These are phyloP conservation scores for Aureobasidium namibiae DNA, from an alignment of 2,329 filamentous ascomycete genomes.

Conservation along the genomic window DNA sequence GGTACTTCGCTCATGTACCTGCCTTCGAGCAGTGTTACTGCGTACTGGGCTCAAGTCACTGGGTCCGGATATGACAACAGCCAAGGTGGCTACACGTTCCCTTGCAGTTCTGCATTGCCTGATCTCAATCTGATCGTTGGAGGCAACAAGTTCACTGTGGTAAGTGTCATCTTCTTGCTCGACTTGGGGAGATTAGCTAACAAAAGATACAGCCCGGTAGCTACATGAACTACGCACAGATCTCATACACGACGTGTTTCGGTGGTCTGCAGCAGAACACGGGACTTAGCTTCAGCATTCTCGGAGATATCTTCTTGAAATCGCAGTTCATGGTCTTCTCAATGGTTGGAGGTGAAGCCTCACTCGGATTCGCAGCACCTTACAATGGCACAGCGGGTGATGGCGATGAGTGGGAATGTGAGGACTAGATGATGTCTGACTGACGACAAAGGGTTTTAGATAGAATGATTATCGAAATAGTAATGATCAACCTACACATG, in stretches of 20 bases:
- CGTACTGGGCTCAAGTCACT: constrained; percentile 32
- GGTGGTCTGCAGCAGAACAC: constrained; percentile 53
- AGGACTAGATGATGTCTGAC: neutral
- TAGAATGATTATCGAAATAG: constrained; percentile 6
- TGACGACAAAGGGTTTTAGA: neutral
- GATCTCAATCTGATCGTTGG: constrained; percentile 45
- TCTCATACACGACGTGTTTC: constrained; percentile 50
- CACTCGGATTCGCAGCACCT: constrained; percentile 13
- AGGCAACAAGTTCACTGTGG: constrained; percentile 24
- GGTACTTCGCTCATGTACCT: constrained; percentile 57
- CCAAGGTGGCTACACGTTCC: constrained; percentile 35
- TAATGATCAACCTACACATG: neutral
- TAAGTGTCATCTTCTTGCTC: neutral
- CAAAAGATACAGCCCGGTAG: constrained; percentile 6
- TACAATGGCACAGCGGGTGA: constrained; percentile 22
- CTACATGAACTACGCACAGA: constrained; percentile 43
- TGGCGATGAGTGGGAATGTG: constrained; percentile 4
- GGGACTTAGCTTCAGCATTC: constrained; percentile 51
- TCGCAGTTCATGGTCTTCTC: constrained; percentile 62
- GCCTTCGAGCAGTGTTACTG: constrained; percentile 35
- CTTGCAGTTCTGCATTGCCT: constrained; percentile 30
- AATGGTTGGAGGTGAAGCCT: neutral
- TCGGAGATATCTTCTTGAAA: constrained; percentile 72
- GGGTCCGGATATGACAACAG: constrained; percentile 30
- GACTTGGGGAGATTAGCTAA: neutral